phyloP scores from a whole-genome alignment of 1,284 basidiomycete genomes.

The Mycena citricolor region DNA sequence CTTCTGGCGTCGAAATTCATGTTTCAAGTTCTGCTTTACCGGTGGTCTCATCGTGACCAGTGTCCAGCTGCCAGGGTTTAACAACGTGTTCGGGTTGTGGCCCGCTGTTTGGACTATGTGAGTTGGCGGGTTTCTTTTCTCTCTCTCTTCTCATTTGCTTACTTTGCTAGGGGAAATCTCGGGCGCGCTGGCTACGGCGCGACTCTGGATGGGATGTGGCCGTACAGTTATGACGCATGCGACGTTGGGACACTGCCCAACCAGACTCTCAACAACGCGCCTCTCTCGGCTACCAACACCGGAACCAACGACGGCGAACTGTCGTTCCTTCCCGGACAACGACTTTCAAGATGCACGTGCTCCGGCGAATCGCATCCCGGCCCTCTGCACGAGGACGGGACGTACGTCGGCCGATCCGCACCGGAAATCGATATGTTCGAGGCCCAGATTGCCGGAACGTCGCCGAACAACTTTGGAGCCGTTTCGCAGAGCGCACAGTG shows the following conservation, averaged over 20 bases:
- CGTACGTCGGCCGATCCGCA: conserved; percentile 70
- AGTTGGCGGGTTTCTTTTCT: no score
- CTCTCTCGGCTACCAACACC: conserved; percentile 40
- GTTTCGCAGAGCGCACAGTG: conserved; percentile 74
- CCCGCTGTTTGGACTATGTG: conserved; percentile 72
- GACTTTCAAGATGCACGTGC: conserved; percentile 78
- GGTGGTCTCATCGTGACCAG: conserved; percentile 58
- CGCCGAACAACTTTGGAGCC: conserved; percentile 37
- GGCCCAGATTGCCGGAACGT: conserved; percentile 46
- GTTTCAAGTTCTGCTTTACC: conserved; percentile 69
- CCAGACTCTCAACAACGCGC: conserved; percentile 46
- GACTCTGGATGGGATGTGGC: conserved; percentile 51
- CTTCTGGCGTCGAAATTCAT: conserved; percentile 45
- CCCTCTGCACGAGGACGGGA: conserved; percentile 55
- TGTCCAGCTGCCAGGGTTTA: conserved; percentile 64
- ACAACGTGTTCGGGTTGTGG: conserved; percentile 60
- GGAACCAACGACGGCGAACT: conserved; percentile 42
- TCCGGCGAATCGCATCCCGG: conserved; percentile 70
- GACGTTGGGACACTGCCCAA: conserved; percentile 70
- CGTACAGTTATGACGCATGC: conserved; percentile 76
- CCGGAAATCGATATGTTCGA: conserved; percentile 82
- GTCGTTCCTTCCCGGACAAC: conserved; percentile 73
- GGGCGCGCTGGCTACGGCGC: conserved; percentile 50
- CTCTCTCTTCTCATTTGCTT: not conserved
- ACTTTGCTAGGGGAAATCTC: conserved; percentile 33